Evolutionary conservation across 139 green algal species (phyloP), one percentile per base, ranked within the genome.

Genomic region (Picochlorum costavermella): DNA sequence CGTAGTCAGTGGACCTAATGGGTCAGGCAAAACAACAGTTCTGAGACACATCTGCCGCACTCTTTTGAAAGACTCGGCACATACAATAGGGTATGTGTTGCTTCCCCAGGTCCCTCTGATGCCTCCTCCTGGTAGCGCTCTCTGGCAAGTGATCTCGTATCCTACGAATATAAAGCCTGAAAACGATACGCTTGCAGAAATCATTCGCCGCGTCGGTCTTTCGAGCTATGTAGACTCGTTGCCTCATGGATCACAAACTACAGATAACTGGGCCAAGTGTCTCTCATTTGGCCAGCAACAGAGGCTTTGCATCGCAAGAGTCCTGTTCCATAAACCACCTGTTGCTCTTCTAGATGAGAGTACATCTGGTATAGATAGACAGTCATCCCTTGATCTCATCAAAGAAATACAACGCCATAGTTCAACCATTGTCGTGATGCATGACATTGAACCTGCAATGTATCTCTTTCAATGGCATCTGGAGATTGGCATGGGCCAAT

Each of bases 221-320:
- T n/a, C 26, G 26, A 25, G 68, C n/a, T 55, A 85, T 25, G 45
- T 78, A 6, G 60, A 71, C 5, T 51, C 62, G 6, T 30, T 60
- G 40, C 14, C 64, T 14, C 25, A 6, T 50, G 64, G 45, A 44
- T 49, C 11, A 31, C 30, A 58, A n/a, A 56, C 37, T n/a, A n/a
- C 48, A 20, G 50, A 63, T 3, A 11, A 44, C 29, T 73, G 68
- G 73, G 67, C 43, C 16, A 65, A 57, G 12, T 56, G 62, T 36
- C 56, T 89, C 23, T 89, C 83, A 0, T 70, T 75, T 11, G 83
- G 83, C 2, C 78, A 89, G 74, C 55, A 83, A 58, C 83, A 89
- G 67, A 74, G 83, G 17, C 31, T 90, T 16, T 56, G 67, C 5
- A 50, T 89, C 23, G 77, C 78, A 5, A 46, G 82, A 4, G 45